Evolutionary conservation across 202 grass and related monocot genomes (phyloP), one percentile per base, ranked within the genome.

Genomic region (Saccharum hybrid): DNA sequence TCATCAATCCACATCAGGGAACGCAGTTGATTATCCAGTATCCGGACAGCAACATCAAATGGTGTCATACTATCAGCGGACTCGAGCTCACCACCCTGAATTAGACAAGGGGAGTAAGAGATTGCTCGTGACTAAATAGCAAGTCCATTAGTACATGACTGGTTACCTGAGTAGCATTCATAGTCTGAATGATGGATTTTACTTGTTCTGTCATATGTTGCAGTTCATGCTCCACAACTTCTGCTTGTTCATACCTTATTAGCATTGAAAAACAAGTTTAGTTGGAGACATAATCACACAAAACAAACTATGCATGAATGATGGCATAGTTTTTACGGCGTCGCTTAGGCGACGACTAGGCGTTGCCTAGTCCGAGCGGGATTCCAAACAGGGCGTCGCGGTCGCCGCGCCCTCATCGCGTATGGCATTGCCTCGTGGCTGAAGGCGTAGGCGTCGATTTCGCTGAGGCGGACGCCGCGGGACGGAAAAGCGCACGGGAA

Each of bases 1-100:
- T 96, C 96, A 78, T 99, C 93, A 73, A 99, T 96, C 93, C 93
- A 96, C 97, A 96, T 94, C 70, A 99, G 84, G 23, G 97, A 96
- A 56, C 93, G 91, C 36, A 96, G 88, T 76, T 99, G 97, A 91
- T 99, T 99, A 80, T 99, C 89, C 22, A 99, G 77, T 94, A 99
- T 92, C 18, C 97, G 81, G 26, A 96, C 97, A 91, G 90, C 93
- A 85, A 93, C 90, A 88, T 99, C 97, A 91, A 99, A 93, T 39
- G 93, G 91, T 78, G 91, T 84, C 96, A 96, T 96, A 76, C 72
- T 81, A 84, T 99, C 96, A 83, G 80, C 74, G 30, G 78, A 62
- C 85, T 92, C 91, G 42, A 90, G 77, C 64, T 90, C 90, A 74
- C 82, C 90, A 64, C 97, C 97, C 97, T 99, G 85, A 52, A 84